These are phyloP conservation scores for Solanum sitiens DNA, from an alignment of 257 asterid species.

Conservation along the genomic window DNA sequence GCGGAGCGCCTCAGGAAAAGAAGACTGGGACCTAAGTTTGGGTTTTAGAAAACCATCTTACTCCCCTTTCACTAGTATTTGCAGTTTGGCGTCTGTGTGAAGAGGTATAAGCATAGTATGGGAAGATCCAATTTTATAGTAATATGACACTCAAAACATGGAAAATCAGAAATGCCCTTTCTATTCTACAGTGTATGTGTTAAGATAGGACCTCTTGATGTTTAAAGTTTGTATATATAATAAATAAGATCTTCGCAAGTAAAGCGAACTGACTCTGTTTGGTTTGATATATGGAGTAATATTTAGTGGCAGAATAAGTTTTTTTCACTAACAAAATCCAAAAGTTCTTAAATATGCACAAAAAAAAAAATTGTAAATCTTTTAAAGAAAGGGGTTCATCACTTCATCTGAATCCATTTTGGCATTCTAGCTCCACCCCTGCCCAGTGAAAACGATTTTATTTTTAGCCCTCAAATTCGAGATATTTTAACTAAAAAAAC, in stretches of 20 bases:
- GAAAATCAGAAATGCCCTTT: not conserved
- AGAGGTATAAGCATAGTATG: not conserved
- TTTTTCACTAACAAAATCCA: not conserved
- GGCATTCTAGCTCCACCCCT: too few species aligned
- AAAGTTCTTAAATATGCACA: too few species aligned
- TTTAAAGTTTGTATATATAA: not conserved
- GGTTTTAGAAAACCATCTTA: slow-evolving; percentile 9
- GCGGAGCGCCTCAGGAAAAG: slow-evolving; percentile 63
- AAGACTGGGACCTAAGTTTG: slow-evolving; percentile 40
- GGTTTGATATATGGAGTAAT: not conserved
- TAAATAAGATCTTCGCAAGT: not conserved
- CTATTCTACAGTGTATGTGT: not conserved
- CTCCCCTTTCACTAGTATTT: not conserved
- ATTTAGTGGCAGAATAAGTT: not conserved
- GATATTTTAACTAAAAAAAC: too few species aligned
- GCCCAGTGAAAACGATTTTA: too few species aligned
- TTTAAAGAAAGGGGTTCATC: not conserved
- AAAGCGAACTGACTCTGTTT: not conserved
- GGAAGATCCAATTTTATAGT: not conserved
- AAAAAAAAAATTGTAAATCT: not conserved
- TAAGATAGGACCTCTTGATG: not conserved
- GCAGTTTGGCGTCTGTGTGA: not conserved
- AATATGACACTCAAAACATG: not conserved
- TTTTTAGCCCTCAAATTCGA: too few species aligned
- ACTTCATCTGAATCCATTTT: not conserved